A percentile compares a stretch with the other conserved stretches of the same genome.
Evolutionary conservation across 805 yeast species (phyloP).

Genomic region (Wickerhamiella dianesei): DNA sequence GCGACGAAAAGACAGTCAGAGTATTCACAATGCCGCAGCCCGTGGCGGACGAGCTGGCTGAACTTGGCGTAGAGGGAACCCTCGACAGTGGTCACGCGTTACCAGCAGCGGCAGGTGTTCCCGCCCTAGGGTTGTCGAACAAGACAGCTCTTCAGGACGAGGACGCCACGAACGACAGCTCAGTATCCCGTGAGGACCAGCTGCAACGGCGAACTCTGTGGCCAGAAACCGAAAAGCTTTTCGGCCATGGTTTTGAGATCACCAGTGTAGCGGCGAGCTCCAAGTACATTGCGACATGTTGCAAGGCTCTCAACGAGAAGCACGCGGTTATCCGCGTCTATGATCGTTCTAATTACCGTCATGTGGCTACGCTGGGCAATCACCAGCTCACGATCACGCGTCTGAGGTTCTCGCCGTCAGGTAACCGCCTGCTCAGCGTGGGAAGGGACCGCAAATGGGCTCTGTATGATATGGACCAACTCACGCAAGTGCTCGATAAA

Average conservation of each 20-base stretch:
- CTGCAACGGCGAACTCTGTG: slow-evolving; percentile 83
- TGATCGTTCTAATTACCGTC: slow-evolving; percentile 44
- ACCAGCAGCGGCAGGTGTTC: slow-evolving; percentile 80
- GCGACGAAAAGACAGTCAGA: slow-evolving; percentile 86
- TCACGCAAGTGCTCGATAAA: slow-evolving; percentile 22
- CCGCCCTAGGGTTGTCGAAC: slow-evolving; percentile 86
- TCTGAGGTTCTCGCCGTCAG: slow-evolving; percentile 59
- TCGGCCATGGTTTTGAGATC: slow-evolving; percentile 96
- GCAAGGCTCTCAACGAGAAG: slow-evolving; percentile 67
- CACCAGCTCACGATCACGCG: slow-evolving; percentile 82
- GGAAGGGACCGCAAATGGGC: slow-evolving; percentile 83
- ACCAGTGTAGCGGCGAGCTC: slow-evolving; percentile 63
- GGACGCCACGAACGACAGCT: slow-evolving; percentile 23
- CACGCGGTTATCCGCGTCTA: slow-evolving; percentile 81
- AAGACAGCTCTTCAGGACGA: slow-evolving; percentile 41
- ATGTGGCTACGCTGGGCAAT: slow-evolving; percentile 35
- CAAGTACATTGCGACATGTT: slow-evolving; percentile 73
- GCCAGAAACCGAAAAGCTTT: slow-evolving; percentile 89
- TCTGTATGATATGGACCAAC: slow-evolving; percentile 42
- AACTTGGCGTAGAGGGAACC: slow-evolving; percentile 10
- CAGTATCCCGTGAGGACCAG: slow-evolving; percentile 81
- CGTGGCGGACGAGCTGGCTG: slow-evolving; percentile 47
- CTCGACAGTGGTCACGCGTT: slow-evolving; percentile 22
- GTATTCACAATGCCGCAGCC: slow-evolving; percentile 80
- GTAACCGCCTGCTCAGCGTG: slow-evolving; percentile 53